A percentile compares a stretch with the other conserved stretches of the same genome.
These are phyloP conservation scores for Scutellaria barbata DNA, from an alignment of 257 asterid species.

Conservation along the genomic window DNA sequence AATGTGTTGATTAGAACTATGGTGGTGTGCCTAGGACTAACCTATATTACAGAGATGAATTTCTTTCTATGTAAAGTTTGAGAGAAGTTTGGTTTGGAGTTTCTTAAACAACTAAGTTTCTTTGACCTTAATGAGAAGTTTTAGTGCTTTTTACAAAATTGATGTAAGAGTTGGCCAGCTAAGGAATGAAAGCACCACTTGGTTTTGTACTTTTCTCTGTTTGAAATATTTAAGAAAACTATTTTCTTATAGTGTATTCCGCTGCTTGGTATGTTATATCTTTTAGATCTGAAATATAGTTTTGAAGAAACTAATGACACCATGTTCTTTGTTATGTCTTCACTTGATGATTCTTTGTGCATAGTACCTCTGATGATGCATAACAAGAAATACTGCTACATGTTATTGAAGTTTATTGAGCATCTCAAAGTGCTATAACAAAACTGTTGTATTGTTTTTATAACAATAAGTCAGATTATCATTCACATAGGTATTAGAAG, in stretches of 20 bases:
- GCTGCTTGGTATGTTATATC: background rate
- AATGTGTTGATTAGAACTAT: background rate
- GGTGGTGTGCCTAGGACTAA: constrained; percentile 7
- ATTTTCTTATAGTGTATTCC: background rate
- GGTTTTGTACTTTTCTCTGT: background rate
- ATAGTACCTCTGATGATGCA: too few relatives aligned
- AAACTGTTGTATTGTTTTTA: too few relatives aligned
- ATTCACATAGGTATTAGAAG: background rate
- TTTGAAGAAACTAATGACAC: constrained; percentile 8
- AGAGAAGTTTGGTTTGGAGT: constrained; percentile 19
- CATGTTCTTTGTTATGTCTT: constrained; percentile 5
- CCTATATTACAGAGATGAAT: constrained; percentile 10
- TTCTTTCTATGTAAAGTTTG: constrained; percentile 4
- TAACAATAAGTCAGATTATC: background rate
- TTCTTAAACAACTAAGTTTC: constrained; percentile 15
- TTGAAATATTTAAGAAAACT: background rate
- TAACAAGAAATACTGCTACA: too few relatives aligned
- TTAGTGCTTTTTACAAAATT: background rate
- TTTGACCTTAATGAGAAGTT: background rate
- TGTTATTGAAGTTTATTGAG: too few relatives aligned
- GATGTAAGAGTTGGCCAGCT: constrained; percentile 12
- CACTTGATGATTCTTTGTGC: constrained; percentile 9
- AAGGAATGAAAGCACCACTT: constrained; percentile 18
- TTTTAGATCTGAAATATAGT: background rate
- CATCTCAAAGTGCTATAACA: too few relatives aligned